phyloP scores from a whole-genome alignment of 2,329 filamentous ascomycete species.

The Trichophyton rubrum region DNA sequence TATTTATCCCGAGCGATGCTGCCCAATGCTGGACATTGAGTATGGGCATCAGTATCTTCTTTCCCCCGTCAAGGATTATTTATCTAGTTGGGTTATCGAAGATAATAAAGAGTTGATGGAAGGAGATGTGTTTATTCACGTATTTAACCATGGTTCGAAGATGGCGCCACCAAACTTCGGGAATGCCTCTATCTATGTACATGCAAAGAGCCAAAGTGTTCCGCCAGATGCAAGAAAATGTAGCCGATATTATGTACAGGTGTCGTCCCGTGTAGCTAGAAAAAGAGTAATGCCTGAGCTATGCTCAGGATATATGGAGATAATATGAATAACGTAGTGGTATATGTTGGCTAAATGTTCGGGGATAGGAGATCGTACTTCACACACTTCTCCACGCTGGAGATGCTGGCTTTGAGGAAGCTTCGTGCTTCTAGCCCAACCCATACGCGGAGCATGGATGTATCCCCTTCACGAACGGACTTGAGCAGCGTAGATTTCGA shows the following conservation, averaged over 20 bases:
- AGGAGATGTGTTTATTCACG: not conserved
- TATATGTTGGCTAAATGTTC: slow-evolving; percentile 50
- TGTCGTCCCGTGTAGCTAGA: not conserved
- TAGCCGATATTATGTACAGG: not conserved
- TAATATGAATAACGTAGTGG: not conserved
- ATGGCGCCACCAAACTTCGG: not conserved
- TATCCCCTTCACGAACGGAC: slow-evolving; percentile 60
- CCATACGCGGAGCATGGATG: slow-evolving; percentile 84
- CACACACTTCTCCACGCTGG: slow-evolving; percentile 80
- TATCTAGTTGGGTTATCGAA: not conserved
- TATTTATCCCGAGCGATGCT: not conserved
- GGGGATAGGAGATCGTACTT: slow-evolving; percentile 81
- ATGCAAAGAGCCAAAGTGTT: not conserved
- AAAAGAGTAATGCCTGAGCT: not conserved
- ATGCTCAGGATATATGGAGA: not conserved
- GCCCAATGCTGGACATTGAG: not conserved
- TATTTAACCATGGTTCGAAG: not conserved
- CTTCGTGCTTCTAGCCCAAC: slow-evolving; percentile 76
- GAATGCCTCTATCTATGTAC: not conserved
- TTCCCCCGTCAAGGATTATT: not conserved
- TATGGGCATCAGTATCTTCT: no score
- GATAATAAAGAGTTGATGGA: not conserved
- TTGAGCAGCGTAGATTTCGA: slow-evolving; percentile 42
- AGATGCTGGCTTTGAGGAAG: slow-evolving; percentile 79
- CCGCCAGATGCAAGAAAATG: not conserved